A percentile compares a stretch with the other conserved stretches of the same genome.
Conservation (phyloP, 495 filamentous ascomycete species). For the Penicillium canariense region DNA sequence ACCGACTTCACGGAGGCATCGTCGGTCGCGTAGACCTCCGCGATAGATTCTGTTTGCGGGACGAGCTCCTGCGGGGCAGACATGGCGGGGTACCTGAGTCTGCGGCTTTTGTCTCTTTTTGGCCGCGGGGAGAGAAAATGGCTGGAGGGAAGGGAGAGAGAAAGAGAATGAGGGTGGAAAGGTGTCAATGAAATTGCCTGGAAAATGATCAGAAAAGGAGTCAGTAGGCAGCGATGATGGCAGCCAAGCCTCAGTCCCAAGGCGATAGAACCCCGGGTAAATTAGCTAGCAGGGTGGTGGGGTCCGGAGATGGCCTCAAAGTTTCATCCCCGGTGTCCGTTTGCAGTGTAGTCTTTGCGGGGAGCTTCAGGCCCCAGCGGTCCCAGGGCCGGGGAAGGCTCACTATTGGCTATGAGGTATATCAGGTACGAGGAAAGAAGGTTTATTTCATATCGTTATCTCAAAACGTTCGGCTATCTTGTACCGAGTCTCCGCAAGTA, state of each 20-base stretch:
- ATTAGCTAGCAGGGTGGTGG: constrained; percentile 5
- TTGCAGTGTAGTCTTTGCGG: constrained; percentile 19
- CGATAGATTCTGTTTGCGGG: constrained; percentile 49
- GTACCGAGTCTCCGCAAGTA: not conserved
- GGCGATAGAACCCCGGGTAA: constrained; percentile 11
- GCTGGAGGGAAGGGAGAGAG: not conserved
- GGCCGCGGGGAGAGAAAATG: not conserved
- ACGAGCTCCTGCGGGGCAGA: constrained; percentile 46
- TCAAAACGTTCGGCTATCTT: not conserved
- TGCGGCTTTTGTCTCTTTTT: not conserved
- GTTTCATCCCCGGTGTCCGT: constrained; percentile 18
- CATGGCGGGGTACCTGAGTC: constrained; percentile 35
- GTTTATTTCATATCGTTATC: no score
- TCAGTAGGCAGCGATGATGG: constrained; percentile 7
- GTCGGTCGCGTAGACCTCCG: constrained; percentile 50
- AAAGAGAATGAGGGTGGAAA: not conserved
- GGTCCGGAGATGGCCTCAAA: not conserved
- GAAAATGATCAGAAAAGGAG: constrained; percentile 5
- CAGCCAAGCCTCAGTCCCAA: constrained; percentile 3
- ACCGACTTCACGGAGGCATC: constrained; percentile 38
- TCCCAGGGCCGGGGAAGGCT: no score
- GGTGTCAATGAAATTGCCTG: constrained; percentile 2
- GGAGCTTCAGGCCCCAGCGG: not conserved
- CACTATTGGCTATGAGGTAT: not conserved
- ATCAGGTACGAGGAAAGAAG: no score